Base-by-base conservation (phyloP, 2,329 filamentous ascomycete genomes). In the Colletotrichum sp. region DNA sequence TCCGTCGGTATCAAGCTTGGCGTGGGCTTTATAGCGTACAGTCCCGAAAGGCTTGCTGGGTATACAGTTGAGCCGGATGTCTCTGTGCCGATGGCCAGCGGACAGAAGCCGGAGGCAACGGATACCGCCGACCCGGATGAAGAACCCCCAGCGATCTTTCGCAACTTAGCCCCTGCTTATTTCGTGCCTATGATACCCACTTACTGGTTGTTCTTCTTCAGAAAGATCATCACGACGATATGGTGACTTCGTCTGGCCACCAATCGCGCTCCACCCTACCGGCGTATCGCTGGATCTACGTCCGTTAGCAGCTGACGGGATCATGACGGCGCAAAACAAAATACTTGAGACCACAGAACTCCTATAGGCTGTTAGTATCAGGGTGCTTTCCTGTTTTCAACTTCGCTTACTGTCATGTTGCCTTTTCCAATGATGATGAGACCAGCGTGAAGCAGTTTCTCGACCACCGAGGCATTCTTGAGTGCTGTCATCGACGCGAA, bases 371-470 rank as follows among this genome's bases (percentile, higher is more conserved):
- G 66, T 69, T 3, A 69, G 66, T 60, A 13, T 66, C 74, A 28
- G n/a, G 12, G 6, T 6, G 1, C 1, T 52, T 3, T 21, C n/a
- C 10, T 52, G n/a, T 52, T 8, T 16, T 36, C 30, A n/a, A 13
- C 18, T 12, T 16, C 18, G 64, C 78, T 71, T 67, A 78, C 78
- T 10, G 85, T 86, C 26, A 88, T 77, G 71, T 87, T 87, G 4
- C 83, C 80, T 77, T 87, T 88, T 1, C 84, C 86, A 12, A 87
- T 77, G 15, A 88, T 81, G 39, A 87, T 85, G 60, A 86, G 79
- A n/a, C 86, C 86, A 44, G 82, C 79, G 13, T 82, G 81, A 34
- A 83, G 77, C 7, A 87, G 75, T 36, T 83, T 79, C 55, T 86
- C 81, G 32, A 86, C 81, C 30, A 87, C 79, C 12, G 81, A 82